Evolutionary conservation across 805 yeast genomes (phyloP).

Genomic region (Metschnikowia baotianmanensis): DNA sequence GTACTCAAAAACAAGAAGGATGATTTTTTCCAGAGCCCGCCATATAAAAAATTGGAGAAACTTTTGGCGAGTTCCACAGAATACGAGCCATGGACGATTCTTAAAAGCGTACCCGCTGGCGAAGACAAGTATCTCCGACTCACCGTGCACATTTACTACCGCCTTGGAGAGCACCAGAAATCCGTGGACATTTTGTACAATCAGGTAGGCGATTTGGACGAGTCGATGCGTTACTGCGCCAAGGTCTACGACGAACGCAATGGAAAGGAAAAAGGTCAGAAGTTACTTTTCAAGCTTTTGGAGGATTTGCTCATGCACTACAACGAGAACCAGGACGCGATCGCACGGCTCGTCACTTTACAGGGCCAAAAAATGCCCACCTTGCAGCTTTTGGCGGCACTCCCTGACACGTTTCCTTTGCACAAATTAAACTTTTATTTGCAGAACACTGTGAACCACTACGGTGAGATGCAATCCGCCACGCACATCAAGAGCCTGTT

Average conservation of each 20-base stretch:
- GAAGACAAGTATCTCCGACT: constrained; percentile 40
- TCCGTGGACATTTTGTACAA: constrained; percentile 61
- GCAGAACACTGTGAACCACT: constrained; percentile 40
- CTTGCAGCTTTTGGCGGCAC: constrained; percentile 40
- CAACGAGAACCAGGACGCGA: constrained; percentile 32
- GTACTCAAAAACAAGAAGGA: constrained; percentile 7
- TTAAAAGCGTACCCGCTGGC: constrained; percentile 32
- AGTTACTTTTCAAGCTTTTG: constrained; percentile 49
- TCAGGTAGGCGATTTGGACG: constrained; percentile 51
- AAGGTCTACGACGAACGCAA: constrained; percentile 37
- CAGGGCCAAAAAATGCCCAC: constrained; percentile 52
- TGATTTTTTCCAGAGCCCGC: constrained; percentile 14
- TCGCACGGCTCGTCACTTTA: constrained; percentile 39
- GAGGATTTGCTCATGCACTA: constrained; percentile 45
- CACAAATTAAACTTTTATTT: constrained; percentile 44
- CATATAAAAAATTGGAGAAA: constrained; percentile 31
- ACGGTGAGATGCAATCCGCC: constrained; percentile 39
- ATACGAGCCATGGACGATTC: constrained; percentile 39
- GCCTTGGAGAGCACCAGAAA: constrained; percentile 58
- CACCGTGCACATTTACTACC: constrained; percentile 55
- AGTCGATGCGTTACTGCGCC: constrained; percentile 63
- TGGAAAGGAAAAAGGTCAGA: constrained; percentile 38
- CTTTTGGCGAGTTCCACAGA: constrained; percentile 31
- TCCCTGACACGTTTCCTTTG: constrained; percentile 54
- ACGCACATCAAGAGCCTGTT: constrained; percentile 46